These are phyloP conservation scores for Botrytis hyacinthi DNA, from an alignment of 2,329 filamentous ascomycete genomes.

Conservation along the genomic window DNA sequence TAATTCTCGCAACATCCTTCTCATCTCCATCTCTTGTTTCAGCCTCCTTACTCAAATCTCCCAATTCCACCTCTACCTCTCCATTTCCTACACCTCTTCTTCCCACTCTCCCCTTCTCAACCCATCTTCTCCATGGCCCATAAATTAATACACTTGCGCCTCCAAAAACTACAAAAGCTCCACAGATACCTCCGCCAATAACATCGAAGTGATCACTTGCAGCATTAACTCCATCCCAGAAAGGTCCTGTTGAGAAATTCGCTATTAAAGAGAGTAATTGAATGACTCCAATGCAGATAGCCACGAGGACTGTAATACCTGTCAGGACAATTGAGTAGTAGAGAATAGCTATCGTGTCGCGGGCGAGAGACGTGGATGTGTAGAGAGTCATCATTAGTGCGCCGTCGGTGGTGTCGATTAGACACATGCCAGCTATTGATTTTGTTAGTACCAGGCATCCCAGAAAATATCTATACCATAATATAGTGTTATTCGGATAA, in stretches of 20 bases:
- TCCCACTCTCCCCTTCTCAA: slow-evolving; percentile 39
- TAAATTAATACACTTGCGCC: slow-evolving; percentile 63
- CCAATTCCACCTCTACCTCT: background rate
- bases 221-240: slow-evolving; percentile 83
- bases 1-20: background rate
- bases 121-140: slow-evolving; percentile 69
- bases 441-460: background rate
- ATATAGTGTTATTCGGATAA: too few relatives aligned
- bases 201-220: slow-evolving; percentile 81
- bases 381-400: slow-evolving; percentile 95
- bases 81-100: background rate
- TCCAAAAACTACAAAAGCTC: slow-evolving; percentile 76
- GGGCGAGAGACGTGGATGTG: slow-evolving; percentile 71
- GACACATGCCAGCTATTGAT: slow-evolving; percentile 77
- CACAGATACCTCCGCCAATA: slow-evolving; percentile 83
- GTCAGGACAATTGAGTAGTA: slow-evolving; percentile 69
- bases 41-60: background rate
- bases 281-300: slow-evolving; percentile 72
- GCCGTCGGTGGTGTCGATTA: slow-evolving; percentile 88
- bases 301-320: slow-evolving; percentile 39
- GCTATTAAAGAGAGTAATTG: slow-evolving; percentile 78
- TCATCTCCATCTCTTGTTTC: background rate
- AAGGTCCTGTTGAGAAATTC: slow-evolving; percentile 72
- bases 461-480: too few relatives aligned
- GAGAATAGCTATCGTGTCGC: slow-evolving; percentile 82